These are phyloP conservation scores for Batrachochytrium dendrobatidis DNA, from an alignment of 371 early-diverging fungal genomes.

Conservation along the genomic window DNA sequence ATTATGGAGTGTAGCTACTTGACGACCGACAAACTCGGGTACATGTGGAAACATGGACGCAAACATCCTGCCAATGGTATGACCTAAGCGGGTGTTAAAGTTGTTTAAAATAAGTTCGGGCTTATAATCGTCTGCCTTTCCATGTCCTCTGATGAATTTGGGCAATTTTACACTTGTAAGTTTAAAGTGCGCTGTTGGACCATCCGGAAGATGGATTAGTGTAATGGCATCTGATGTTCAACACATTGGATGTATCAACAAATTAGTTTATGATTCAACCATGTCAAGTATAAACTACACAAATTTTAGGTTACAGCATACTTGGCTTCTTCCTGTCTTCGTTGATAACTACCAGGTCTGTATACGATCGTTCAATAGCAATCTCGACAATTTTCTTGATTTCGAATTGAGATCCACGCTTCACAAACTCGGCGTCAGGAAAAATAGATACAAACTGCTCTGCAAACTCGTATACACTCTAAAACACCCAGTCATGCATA, in stretches of 20 bases:
- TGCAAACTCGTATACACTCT: constrained; percentile 74
- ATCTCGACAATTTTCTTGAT: constrained; percentile 86
- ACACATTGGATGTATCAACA: too few relatives aligned
- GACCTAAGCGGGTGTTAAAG: constrained; percentile 95
- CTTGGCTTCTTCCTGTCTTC: constrained; percentile 87
- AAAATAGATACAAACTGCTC: constrained; percentile 84
- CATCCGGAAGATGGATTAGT: constrained; percentile 90
- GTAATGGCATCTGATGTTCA: constrained; percentile 67
- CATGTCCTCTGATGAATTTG: constrained; percentile 79
- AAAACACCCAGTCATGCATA: constrained; percentile 2
- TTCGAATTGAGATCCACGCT: constrained; percentile 79
- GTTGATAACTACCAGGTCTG: constrained; percentile 85
- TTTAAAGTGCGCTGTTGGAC: constrained; percentile 95
- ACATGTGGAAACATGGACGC: constrained; percentile 93
- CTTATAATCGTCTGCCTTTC: constrained; percentile 71
- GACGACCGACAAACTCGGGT: constrained; percentile 92
- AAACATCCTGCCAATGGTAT: constrained; percentile 94
- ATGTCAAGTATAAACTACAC: neutral
- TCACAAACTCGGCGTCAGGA: constrained; percentile 85
- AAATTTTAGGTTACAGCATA: constrained; percentile 33
- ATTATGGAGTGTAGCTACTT: constrained; percentile 96
- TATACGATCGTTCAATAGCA: constrained; percentile 80
- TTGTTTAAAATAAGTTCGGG: constrained; percentile 98
- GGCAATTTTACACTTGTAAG: constrained; percentile 70
- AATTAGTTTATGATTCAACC: too few relatives aligned